Base-by-base conservation (phyloP, 148 eudicot genomes). In the Rhododendron kiyosumense region DNA sequence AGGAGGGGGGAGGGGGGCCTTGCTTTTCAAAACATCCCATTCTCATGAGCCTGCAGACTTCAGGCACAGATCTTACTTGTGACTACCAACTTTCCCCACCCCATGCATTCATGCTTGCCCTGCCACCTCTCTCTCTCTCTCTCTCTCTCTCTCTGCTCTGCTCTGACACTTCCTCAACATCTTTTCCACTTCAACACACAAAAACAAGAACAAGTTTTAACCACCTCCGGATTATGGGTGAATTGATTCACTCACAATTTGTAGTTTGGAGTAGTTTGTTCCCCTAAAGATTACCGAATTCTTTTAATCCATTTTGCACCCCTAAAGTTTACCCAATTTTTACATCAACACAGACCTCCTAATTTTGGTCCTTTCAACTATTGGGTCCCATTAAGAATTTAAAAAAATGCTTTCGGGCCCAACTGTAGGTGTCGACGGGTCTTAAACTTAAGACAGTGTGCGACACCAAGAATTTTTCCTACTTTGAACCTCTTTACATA, bases 31-130 rank as follows among this genome's bases (percentile, higher is more conserved):
- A 41, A 79, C 54, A 46, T 46, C 54, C 81, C 34, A 24, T 79
- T 79, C 82, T 79, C 36, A 48, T 46, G 82, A 79, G 24, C 32
- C 82, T 79, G 82, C 82, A 79, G 57, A 79, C 30, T 46, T 48
- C 82, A 48, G 82, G 82, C 34, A 79, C 82, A 79, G 82, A 26
- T 79, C 82, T 79, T 79, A 79, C 82, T 79, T 79, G 82, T 79
- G 82, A 79, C 34, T 28, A 79, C 57, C 82, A 79, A 46, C 82
- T 79, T 79, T 48, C 57, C 54, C 59, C 36, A 24, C 32, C 20
- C 81, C 59, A 48, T 24, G 51, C 81, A 41, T 43, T 41, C 51
- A 78, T 43, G 49, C 78, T 36, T 75, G 41, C 43, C 79, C 79
- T 20, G 46, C n/a, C 45, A 20, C 24, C 30, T 22, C 79, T 36